A percentile compares a stretch with the other conserved stretches of the same genome.
phyloP scores from a whole-genome alignment of 176 grass and related monocot genomes.

The Carex cristatella region DNA sequence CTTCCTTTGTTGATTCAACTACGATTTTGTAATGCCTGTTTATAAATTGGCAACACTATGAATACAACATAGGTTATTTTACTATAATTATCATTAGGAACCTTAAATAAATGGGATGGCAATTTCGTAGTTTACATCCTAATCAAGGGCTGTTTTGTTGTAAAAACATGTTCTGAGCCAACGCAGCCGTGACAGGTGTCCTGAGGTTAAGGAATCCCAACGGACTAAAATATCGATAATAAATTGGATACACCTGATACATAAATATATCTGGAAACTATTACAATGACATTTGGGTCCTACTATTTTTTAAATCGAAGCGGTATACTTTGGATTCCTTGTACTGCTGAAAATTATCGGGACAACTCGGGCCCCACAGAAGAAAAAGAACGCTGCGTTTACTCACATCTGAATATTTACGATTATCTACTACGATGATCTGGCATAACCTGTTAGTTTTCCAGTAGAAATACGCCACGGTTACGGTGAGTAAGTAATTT shows the following conservation, averaged over 20 bases:
- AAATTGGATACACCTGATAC: not conserved
- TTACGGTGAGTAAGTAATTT: not conserved
- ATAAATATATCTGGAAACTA: not conserved
- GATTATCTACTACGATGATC: not conserved
- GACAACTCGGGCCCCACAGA: not conserved
- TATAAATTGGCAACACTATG: not conserved
- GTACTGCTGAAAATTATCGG: not conserved
- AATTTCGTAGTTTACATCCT: not conserved
- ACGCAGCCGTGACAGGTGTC: constrained; percentile 13
- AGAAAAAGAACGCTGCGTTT: not conserved
- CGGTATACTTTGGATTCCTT: not conserved
- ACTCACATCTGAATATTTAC: not conserved
- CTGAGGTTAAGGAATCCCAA: constrained; percentile 19
- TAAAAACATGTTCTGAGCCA: constrained; percentile 7
- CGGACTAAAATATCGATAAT: constrained; percentile 4
- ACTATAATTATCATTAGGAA: not conserved
- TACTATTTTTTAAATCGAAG: not conserved
- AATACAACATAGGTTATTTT: not conserved
- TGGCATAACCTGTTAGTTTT: not conserved
- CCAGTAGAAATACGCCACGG: not conserved
- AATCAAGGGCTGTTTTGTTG: not conserved
- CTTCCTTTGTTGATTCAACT: not conserved
- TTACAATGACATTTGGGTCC: constrained; percentile 1
- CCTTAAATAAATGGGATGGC: not conserved
- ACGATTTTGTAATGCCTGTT: not conserved